phyloP scores from a whole-genome alignment of 352 stramenopile species.

The Phytophthora constricta region DNA sequence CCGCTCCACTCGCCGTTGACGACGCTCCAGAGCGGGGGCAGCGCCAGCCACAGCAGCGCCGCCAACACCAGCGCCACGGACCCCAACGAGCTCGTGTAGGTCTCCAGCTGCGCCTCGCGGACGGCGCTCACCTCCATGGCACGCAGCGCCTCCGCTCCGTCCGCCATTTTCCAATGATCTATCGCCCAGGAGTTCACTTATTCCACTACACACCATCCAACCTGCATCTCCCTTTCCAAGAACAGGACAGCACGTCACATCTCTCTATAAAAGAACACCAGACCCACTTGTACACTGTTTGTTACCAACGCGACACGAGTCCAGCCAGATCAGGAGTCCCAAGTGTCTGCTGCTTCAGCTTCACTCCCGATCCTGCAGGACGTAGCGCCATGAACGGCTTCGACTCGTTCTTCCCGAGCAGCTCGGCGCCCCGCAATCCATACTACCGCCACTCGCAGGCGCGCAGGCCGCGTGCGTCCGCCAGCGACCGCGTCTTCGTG shows the following conservation, averaged over 20 bases:
- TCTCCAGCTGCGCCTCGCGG: slow-evolving; percentile 63
- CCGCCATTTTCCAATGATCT: slow-evolving; percentile 19
- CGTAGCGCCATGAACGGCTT: slow-evolving; percentile 57
- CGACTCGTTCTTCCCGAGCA: slow-evolving; percentile 74
- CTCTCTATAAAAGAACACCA: neutral
- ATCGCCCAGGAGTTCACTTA: too few relatives aligned
- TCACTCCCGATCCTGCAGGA: slow-evolving; percentile 1
- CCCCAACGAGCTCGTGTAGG: slow-evolving; percentile 68
- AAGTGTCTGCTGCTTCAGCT: neutral
- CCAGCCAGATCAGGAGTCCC: neutral
- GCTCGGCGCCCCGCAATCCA: slow-evolving; percentile 67
- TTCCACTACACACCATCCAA: too few relatives aligned
- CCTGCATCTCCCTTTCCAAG: slow-evolving; percentile 1
- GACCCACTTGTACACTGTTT: too few relatives aligned
- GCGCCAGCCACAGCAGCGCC: slow-evolving; percentile 50
- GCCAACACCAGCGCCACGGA: slow-evolving; percentile 47
- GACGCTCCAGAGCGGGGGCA: slow-evolving; percentile 74
- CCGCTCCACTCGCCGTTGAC: slow-evolving; percentile 80
- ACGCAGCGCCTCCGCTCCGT: slow-evolving; percentile 43
- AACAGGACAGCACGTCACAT: neutral
- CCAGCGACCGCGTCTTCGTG: slow-evolving; percentile 66
- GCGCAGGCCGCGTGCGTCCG: slow-evolving; percentile 32
- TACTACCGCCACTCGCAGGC: slow-evolving; percentile 81
- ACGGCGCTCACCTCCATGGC: slow-evolving; percentile 71
- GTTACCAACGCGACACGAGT: neutral